Percentiles rank a stretch among this genome's conserved stretches.
These are phyloP conservation scores for Vitis cinerea DNA, from an alignment of 164 flowering plant species.

Conservation along the genomic window DNA sequence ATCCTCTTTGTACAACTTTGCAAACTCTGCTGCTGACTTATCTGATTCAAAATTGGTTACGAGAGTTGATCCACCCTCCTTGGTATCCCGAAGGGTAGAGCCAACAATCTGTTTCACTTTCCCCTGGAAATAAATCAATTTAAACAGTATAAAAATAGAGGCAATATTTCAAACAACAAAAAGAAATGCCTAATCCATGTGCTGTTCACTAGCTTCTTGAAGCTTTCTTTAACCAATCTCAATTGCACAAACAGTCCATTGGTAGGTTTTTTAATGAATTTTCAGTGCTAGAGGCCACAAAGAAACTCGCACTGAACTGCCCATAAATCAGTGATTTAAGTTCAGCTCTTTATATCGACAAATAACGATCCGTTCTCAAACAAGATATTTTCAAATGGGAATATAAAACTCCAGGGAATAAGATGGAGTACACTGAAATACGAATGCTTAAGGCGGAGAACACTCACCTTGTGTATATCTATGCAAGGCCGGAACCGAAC, in stretches of 20 bases:
- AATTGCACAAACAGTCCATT: neutral
- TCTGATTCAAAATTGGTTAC: slow-evolving; percentile 94
- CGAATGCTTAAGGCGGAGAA: neutral
- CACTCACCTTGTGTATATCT: slow-evolving; percentile 85
- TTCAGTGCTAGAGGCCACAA: too few relatives aligned
- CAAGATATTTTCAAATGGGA: too few relatives aligned
- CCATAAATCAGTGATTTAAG: too few relatives aligned
- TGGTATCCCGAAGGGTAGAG: slow-evolving; percentile 77
- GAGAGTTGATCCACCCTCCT: slow-evolving; percentile 51
- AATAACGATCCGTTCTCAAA: too few relatives aligned
- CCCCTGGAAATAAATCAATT: slow-evolving; percentile 49
- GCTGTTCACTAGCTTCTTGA: neutral
- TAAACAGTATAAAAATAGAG: neutral
- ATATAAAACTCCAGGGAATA: neutral
- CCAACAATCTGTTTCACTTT: slow-evolving; percentile 99
- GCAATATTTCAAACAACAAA: neutral
- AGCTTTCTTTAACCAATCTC: neutral
- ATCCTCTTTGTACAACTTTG: slow-evolving; percentile 70
- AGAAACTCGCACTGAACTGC: too few relatives aligned
- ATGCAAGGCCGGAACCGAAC: slow-evolving; percentile 92
- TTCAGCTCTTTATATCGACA: too few relatives aligned
- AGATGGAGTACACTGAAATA: neutral
- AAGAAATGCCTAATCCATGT: neutral
- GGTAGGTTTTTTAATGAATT: neutral
- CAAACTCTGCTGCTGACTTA: slow-evolving; percentile 84